Evolutionary conservation across 2,329 filamentous ascomycete species (phyloP).

Genomic region (Pleurostoma richardsiae): DNA sequence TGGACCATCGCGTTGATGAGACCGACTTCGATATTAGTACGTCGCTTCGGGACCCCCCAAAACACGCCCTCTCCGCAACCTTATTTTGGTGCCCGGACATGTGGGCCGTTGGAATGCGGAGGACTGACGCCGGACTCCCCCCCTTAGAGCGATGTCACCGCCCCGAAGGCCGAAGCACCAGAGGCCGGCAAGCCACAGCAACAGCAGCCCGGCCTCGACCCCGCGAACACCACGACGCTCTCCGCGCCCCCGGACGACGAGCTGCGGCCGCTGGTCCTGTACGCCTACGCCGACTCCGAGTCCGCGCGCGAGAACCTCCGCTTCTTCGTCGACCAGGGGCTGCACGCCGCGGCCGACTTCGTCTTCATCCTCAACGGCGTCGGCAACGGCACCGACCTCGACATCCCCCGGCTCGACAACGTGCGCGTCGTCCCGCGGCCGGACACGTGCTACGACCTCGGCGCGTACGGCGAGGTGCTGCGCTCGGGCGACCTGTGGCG

Average conservation of each 20-base stretch:
- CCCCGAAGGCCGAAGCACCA: too few species aligned
- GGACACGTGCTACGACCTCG: slow-evolving; percentile 29
- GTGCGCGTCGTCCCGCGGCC: slow-evolving; percentile 21
- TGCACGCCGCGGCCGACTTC: slow-evolving; percentile 30
- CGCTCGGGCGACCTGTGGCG: slow-evolving; percentile 22
- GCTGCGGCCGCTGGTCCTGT: slow-evolving; percentile 22
- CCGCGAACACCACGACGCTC: background rate
- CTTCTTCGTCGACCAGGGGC: slow-evolving; percentile 28
- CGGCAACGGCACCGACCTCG: slow-evolving; percentile 13
- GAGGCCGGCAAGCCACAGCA: too few species aligned
- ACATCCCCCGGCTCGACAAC: slow-evolving; percentile 23
- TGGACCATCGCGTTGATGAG: background rate
- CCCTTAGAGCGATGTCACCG: too few species aligned
- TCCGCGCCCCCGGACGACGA: slow-evolving; percentile 9
- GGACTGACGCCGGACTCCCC: too few species aligned
- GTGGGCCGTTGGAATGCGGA: too few species aligned
- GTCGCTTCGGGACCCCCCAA: too few species aligned
- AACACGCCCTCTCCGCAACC: too few species aligned
- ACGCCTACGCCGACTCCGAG: slow-evolving; percentile 28
- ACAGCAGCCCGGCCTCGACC: too few species aligned
- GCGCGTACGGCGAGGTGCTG: slow-evolving; percentile 27
- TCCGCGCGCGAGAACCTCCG: slow-evolving; percentile 23
- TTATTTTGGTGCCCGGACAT: too few species aligned
- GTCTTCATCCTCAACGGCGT: slow-evolving; percentile 32
- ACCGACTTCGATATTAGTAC: too few species aligned